Conservation (phyloP, 495 filamentous ascomycete species). For the Lasiosphaeris hirsuta region DNA sequence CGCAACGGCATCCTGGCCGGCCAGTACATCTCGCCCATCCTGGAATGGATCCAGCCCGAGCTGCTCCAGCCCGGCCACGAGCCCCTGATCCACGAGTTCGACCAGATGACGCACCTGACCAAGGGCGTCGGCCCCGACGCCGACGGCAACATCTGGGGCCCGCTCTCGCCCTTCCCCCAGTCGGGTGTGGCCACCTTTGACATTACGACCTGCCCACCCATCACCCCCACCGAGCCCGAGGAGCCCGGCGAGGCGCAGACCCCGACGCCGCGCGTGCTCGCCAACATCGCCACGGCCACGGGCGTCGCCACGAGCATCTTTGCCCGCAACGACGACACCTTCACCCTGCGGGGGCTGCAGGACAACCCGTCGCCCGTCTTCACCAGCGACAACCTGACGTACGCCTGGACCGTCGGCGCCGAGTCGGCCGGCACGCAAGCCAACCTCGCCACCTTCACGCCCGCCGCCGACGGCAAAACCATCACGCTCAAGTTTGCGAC, state of each 20-base stretch:
- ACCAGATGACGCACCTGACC: constrained; percentile 16
- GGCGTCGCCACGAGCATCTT: constrained; percentile 4
- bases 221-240: neutral
- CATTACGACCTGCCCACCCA: constrained; percentile 12
- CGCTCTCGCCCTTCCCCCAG: constrained; percentile 23
- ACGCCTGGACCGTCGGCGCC: constrained; percentile 14
- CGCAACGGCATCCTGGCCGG: constrained; percentile 38
- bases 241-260: neutral
- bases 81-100: constrained; percentile 20
- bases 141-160: constrained; percentile 19
- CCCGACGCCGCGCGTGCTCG: constrained; percentile 9
- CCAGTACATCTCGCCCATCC: constrained; percentile 37
- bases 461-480: constrained; percentile 8
- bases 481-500: constrained; percentile 12
- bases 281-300: constrained; percentile 10
- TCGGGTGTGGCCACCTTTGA: constrained; percentile 16
- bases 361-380: constrained; percentile 12
- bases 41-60: constrained; percentile 36
- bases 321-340: constrained; percentile 18
- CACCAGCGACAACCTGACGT: constrained; percentile 10
- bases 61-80: constrained; percentile 10
- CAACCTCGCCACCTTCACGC: constrained; percentile 19
- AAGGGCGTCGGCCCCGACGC: constrained; percentile 17
- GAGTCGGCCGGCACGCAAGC: constrained; percentile 13
- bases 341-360: constrained; percentile 17